Base-by-base conservation (phyloP, 768 basidiomycete genomes). In the Leccinum sublutescens region DNA sequence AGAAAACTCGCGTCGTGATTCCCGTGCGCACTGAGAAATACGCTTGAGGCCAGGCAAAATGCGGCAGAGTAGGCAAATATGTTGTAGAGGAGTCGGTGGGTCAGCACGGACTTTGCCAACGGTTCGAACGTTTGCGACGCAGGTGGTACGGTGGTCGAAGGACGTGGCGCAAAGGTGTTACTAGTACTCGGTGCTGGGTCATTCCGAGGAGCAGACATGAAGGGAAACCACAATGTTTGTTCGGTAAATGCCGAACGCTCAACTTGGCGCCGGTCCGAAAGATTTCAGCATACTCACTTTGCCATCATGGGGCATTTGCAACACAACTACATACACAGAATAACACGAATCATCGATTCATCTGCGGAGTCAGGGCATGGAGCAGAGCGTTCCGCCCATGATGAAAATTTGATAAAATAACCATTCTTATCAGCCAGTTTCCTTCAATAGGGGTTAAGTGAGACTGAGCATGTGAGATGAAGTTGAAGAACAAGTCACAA, bases 81-180 rank as follows among this genome's bases (percentile, higher is more conserved):
- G 59, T 75, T 76, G 62, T 79, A 77, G 23, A 81, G 74, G 7
- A 89, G 80, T 43, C 88, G 82, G 65, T 84, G 83, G 53, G 78
- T 80, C 50, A 91, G 78, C 5, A 86, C 78, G 2, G 79, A 72
- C 66, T 86, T 89, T 2, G 85, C 81, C 49, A 84, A 79, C 9
- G 88, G 88, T 62, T 89, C 86, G 67, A 85, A 91, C 1, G 78
- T 73, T 62, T 85, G 80, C 5, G 79, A 73, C 2, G 88, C 71
- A 0, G 85, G 78, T 1, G 87, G 86, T 5, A 90, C 73, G 1
- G 80, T 74, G 0, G 84, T 83, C 2, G 85, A 73, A 0, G 84
- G 74, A 52, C 82, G 82, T n/a, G 78, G 65, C 1, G 64, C 63
- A 31, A 69, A 63, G 19, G 63, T 69, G 1, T 74, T 72, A 23